Base-by-base conservation (phyloP, 768 basidiomycete genomes). In the Pulveroboletus frians region DNA sequence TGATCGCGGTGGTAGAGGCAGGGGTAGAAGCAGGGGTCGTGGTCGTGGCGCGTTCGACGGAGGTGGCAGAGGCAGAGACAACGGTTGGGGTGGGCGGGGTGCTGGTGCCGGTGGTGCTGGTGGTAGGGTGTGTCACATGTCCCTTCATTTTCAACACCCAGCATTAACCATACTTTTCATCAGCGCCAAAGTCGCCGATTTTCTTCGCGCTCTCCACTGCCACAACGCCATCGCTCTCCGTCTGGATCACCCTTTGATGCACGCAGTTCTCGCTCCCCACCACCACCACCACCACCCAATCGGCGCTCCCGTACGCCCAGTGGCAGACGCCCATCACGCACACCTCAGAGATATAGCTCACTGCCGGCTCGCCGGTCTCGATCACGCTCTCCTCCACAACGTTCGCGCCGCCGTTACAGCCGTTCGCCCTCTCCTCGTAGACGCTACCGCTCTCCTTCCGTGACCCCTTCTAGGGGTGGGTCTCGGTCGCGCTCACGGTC, bases 61-160 rank as follows among this genome's bases (percentile, higher is more conserved):
- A n/a, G 71, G 75, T 39, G 74, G 74, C 11, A 65, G 78, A 37
- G 71, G 73, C 17, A 67, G 76, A 44, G 85, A 83, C 52, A 69
- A 73, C 35, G 84, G 84, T 10, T 87, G 87, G 85, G 82, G 86
- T 46, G 70, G 65, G 9, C 72, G 84, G 20, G 79, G 84, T 44
- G 82, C 78, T n/a, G 50, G 62, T 44, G 82, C 78, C 11, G 50
- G 62, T 62, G 11, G 31, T 23, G 21, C 21, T 13, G 34, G 32
- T 13, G 34, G 32, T 13, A 11, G 31, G 21, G 43, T 44, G 9
- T 17, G 43, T 44, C 20, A n/a, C 9, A 54, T 29, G 64, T 44
- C 50, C 40, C 18, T 47, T 36, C 9, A 40, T 21, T 15, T 31
- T 49, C 30, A 31, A n/a, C 35, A 8, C 1, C 15, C 43, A 37